phyloP scores from a whole-genome alignment of 2,329 filamentous ascomycete species.

The Decorospora gaudefroyi region DNA sequence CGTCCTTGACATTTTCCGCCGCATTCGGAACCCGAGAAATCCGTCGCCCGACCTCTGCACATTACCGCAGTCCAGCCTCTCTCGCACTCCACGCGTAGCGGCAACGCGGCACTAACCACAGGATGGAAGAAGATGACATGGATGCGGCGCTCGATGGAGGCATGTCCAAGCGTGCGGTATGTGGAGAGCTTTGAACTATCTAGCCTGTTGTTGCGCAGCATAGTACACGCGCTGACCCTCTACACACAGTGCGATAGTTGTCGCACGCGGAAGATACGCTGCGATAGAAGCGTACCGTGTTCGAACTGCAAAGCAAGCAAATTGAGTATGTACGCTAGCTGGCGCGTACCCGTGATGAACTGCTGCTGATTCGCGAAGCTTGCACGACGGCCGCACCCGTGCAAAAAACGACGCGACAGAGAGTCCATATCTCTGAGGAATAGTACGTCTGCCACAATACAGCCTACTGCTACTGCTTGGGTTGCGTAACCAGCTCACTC shows the following conservation, averaged over 20 bases:
- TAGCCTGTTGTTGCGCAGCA: conserved; percentile 1
- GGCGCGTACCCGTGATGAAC: neutral
- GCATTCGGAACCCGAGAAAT: conserved; percentile 23
- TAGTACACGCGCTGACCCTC: conserved; percentile 8
- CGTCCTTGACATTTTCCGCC: conserved; percentile 13
- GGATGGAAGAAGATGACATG: conserved; percentile 41
- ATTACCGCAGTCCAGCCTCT: conserved; percentile 9
- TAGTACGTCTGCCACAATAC: conserved; percentile 43
- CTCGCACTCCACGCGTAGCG: conserved; percentile 22
- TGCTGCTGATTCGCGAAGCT: conserved; percentile 25
- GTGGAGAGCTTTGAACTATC: neutral
- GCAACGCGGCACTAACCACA: conserved; percentile 17
- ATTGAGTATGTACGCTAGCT: conserved; percentile 30
- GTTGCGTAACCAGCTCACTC: neutral
- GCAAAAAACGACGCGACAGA: conserved; percentile 40
- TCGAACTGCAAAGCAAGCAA: conserved; percentile 47
- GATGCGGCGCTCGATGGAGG: conserved; percentile 34
- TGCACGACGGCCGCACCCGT: conserved; percentile 42
- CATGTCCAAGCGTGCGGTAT: conserved; percentile 40
- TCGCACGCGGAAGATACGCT: conserved; percentile 44
- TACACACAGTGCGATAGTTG: conserved; percentile 42
- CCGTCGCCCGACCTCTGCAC: conserved; percentile 17
- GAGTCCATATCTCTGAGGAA: conserved; percentile 46
- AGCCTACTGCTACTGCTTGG: neutral
- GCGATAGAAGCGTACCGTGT: conserved; percentile 42